A percentile compares a stretch with the other conserved stretches of the same genome.
These are phyloP conservation scores for Suillus brevipes DNA, from an alignment of 768 basidiomycete species.

Conservation along the genomic window DNA sequence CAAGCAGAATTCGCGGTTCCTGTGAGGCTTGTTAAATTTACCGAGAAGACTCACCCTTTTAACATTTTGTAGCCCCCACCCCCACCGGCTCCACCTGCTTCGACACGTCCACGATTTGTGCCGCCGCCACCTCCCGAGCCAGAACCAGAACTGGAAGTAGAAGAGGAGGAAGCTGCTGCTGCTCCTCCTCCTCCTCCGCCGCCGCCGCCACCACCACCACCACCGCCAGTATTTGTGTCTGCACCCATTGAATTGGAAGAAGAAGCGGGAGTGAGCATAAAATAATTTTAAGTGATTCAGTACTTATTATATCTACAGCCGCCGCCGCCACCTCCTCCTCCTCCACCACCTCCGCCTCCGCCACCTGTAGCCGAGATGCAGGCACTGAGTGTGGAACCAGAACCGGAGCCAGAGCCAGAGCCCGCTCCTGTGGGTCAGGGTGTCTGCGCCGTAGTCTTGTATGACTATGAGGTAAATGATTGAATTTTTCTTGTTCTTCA, in stretches of 20 bases:
- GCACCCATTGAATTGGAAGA: constrained; percentile 25
- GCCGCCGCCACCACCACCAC: constrained; percentile 34
- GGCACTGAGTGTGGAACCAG: constrained; percentile 28
- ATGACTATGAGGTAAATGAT: constrained; percentile 66
- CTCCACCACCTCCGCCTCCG: constrained; percentile 48
- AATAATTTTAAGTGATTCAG: neutral
- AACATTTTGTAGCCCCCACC: constrained; percentile 12
- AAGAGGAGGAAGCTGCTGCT: constrained; percentile 23
- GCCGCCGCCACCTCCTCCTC: constrained; percentile 39
- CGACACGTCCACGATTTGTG: constrained; percentile 21
- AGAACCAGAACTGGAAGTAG: constrained; percentile 22
- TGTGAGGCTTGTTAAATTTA: constrained; percentile 25
- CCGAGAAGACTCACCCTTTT: neutral
- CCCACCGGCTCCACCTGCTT: constrained; percentile 23
- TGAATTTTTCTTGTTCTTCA: neutral
- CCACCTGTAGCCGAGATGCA: constrained; percentile 39
- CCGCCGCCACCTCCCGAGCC: constrained; percentile 19
- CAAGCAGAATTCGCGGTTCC: constrained; percentile 30
- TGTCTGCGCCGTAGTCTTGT: constrained; percentile 72
- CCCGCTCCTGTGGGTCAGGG: constrained; percentile 39
- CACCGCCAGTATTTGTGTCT: constrained; percentile 35
- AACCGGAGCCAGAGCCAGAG: constrained; percentile 41
- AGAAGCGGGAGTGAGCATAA: constrained; percentile 11
- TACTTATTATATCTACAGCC: constrained; percentile 20
- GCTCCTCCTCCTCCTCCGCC: constrained; percentile 19